Evolutionary conservation across 805 yeast genomes (phyloP).

Genomic region (Saccharomycopsis sp.): DNA sequence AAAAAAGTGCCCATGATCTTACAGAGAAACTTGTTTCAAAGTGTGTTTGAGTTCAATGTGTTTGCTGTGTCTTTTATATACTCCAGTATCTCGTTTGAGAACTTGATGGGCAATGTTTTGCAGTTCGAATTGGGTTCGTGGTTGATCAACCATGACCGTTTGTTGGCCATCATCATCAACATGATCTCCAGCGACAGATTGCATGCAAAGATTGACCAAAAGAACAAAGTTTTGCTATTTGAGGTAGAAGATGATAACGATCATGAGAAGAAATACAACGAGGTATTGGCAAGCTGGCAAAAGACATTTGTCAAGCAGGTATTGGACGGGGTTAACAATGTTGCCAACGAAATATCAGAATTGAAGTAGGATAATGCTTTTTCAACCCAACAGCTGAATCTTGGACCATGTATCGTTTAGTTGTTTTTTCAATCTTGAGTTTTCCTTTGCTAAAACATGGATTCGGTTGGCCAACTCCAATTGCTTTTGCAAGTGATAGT

Average conservation of each 20-base stretch:
- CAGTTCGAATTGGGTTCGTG: background rate
- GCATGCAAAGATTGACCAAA: slow-evolving; percentile 12
- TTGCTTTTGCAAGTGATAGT: background rate
- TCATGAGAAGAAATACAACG: no score
- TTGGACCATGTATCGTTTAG: background rate
- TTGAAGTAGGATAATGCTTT: slow-evolving; percentile 8
- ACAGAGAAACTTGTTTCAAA: slow-evolving; percentile 7
- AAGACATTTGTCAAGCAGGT: no score
- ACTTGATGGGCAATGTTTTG: background rate
- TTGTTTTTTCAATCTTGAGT: background rate
- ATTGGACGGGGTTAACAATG: no score
- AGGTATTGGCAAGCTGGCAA: no score
- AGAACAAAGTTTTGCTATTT: slow-evolving; percentile 1
- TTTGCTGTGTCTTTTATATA: slow-evolving; percentile 5
- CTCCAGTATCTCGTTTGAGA: slow-evolving; percentile 1
- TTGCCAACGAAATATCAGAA: no score
- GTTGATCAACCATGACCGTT: background rate
- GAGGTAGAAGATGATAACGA: no score
- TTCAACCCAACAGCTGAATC: background rate
- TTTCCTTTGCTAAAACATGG: background rate
- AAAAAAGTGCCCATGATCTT: no score
- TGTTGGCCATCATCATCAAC: background rate
- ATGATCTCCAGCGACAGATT: slow-evolving; percentile 11
- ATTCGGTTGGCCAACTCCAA: background rate
- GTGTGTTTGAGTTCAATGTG: slow-evolving; percentile 14